These are phyloP conservation scores for Colletotrichum lupini DNA, from an alignment of 2,329 filamentous ascomycete species.

Conservation along the genomic window DNA sequence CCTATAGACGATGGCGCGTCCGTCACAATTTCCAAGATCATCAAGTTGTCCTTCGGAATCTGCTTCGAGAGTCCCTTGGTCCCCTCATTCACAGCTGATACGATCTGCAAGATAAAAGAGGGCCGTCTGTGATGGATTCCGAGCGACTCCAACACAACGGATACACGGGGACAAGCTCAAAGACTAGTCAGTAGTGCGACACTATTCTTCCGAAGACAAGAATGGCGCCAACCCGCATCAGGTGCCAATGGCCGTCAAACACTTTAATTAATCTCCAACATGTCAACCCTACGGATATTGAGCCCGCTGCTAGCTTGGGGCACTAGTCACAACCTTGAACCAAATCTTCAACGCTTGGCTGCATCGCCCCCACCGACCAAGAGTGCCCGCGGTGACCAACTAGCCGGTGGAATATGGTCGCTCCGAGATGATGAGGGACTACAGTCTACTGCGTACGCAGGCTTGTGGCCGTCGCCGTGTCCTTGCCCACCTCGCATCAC, in stretches of 20 bases:
- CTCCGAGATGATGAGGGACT: conserved; percentile 32
- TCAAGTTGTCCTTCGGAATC: background rate
- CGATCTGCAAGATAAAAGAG: conserved; percentile 8
- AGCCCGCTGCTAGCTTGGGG: conserved; percentile 7
- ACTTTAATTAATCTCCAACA: conserved; percentile 29
- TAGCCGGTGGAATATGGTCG: conserved; percentile 30
- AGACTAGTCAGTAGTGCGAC: conserved; percentile 32
- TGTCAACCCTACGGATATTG: conserved; percentile 35
- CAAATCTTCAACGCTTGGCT: conserved; percentile 20
- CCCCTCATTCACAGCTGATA: background rate
- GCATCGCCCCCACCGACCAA: background rate
- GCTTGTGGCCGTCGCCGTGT: conserved; percentile 8
- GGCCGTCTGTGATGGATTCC: background rate
- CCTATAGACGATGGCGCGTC: conserved; percentile 9
- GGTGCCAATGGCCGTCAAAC: conserved; percentile 21
- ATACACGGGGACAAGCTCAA: conserved; percentile 26
- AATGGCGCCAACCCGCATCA: conserved; percentile 15
- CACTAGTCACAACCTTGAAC: conserved; percentile 32
- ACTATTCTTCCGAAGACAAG: conserved; percentile 30
- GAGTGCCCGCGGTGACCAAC: background rate
- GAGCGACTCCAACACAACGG: conserved; percentile 3
- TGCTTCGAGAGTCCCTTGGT: background rate
- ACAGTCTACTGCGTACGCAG: background rate
- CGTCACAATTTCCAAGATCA: conserved; percentile 4
- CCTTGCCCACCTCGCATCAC: conserved; percentile 1